Conservation (phyloP, 2,329 filamentous ascomycete genomes). For the Paecilomyces formosus region DNA sequence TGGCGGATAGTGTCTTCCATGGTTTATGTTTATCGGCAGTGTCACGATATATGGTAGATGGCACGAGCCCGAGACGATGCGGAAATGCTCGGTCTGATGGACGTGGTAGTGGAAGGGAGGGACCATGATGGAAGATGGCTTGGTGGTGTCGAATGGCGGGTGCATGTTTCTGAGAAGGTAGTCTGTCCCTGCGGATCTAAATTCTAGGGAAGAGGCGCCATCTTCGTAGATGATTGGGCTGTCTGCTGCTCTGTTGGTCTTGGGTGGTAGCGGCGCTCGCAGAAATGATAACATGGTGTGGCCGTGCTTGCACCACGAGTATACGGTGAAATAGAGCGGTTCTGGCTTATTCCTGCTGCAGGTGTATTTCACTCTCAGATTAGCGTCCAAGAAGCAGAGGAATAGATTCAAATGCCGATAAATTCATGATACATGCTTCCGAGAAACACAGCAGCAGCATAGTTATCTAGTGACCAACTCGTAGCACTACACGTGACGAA, state of each 20-base stretch:
- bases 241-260: slow-evolving; percentile 8
- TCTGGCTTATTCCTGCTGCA: no score
- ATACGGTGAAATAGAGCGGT: no score
- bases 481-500: no score
- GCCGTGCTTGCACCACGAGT: no score
- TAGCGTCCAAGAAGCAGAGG: no score
- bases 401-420: no score
- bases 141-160: slow-evolving; percentile 6
- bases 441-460: no score
- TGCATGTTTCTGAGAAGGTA: slow-evolving; percentile 13
- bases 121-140: slow-evolving; percentile 10
- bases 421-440: no score
- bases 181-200: slow-evolving; percentile 9
- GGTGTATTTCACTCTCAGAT: no score
- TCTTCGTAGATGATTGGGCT: slow-evolving; percentile 15
- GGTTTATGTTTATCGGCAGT: slow-evolving; percentile 6
- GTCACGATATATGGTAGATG: slow-evolving; percentile 11
- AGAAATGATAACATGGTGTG: slow-evolving; percentile 13
- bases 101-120: slow-evolving; percentile 18
- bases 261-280: slow-evolving; percentile 7
- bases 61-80: slow-evolving; percentile 9
- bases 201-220: slow-evolving; percentile 10
- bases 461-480: no score
- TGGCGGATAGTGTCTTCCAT: slow-evolving; percentile 6
- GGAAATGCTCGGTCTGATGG: slow-evolving; percentile 14